phyloP scores from a whole-genome alignment of 1,284 basidiomycete genomes.

The Cryptococcus hybrid region DNA sequence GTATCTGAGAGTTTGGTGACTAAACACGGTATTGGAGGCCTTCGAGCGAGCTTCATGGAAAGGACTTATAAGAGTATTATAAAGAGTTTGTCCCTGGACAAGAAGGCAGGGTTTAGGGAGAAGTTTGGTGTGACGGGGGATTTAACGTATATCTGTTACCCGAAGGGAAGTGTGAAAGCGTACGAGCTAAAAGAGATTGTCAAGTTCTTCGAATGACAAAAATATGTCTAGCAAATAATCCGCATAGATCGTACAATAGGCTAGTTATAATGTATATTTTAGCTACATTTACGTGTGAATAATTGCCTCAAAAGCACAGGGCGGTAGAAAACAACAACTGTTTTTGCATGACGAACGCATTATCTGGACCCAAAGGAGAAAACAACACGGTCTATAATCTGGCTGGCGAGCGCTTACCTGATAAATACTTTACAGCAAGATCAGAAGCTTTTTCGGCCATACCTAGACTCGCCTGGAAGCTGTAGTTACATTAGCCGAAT shows the following conservation, averaged over 20 bases:
- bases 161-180: constrained; percentile 22
- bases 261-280: no score
- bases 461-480: constrained; percentile 10
- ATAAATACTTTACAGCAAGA: constrained; percentile 4
- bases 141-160: constrained; percentile 31
- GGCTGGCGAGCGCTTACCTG: no score
- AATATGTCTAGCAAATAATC: no score
- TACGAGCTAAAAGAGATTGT: constrained; percentile 21
- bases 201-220: constrained; percentile 23
- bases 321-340: no score
- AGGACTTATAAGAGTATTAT: constrained; percentile 55
- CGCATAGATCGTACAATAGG: no score
- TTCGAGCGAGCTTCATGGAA: constrained; percentile 53
- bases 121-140: constrained; percentile 39
- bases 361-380: no score
- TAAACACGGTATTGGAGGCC: constrained; percentile 49
- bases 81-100: constrained; percentile 50
- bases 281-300: no score
- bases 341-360: no score
- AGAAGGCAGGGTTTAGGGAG: constrained; percentile 54
- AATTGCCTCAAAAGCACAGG: no score
- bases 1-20: constrained; percentile 50
- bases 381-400: no score
- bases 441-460: constrained; percentile 12
- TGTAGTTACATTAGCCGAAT: background rate